Evolutionary conservation across 441 rosid species (phyloP).

Genomic region (Daphne laureola): DNA sequence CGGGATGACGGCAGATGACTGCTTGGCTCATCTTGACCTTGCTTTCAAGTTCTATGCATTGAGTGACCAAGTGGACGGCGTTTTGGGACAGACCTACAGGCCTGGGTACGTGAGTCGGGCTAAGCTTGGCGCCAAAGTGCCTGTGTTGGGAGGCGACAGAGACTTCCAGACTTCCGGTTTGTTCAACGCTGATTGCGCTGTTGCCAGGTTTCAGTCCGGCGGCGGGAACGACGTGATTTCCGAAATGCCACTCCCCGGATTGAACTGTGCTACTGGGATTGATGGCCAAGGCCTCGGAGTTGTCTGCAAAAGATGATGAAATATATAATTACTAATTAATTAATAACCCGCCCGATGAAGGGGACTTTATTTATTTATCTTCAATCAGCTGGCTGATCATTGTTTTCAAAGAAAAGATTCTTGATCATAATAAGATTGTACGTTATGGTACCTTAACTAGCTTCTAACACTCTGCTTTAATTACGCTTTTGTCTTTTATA

Average conservation of each 20-base stretch:
- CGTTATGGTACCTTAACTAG: too few relatives aligned
- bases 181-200: conserved; percentile 34
- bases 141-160: conserved; percentile 47
- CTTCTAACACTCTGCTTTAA: too few relatives aligned
- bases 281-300: conserved; percentile 48
- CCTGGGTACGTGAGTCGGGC: conserved; percentile 32
- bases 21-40: conserved; percentile 53
- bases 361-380: too few relatives aligned
- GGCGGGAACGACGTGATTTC: conserved; percentile 7
- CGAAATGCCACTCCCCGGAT: conserved; percentile 27
- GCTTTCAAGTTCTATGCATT: conserved; percentile 50
- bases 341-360: too few relatives aligned
- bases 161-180: conserved; percentile 38
- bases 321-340: too few relatives aligned
- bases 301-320: conserved; percentile 42
- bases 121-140: conserved; percentile 44
- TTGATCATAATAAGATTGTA: too few relatives aligned
- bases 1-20: conserved; percentile 40
- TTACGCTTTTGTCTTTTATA: too few relatives aligned
- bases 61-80: conserved; percentile 36
- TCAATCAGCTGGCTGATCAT: too few relatives aligned
- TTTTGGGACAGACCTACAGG: conserved; percentile 55
- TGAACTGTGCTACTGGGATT: conserved; percentile 37
- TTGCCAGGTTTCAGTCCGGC: conserved; percentile 25
- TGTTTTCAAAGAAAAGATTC: too few relatives aligned